Evolutionary conservation across 2,329 filamentous ascomycete species (phyloP).

Genomic region (Tolypocladium amazonense): DNA sequence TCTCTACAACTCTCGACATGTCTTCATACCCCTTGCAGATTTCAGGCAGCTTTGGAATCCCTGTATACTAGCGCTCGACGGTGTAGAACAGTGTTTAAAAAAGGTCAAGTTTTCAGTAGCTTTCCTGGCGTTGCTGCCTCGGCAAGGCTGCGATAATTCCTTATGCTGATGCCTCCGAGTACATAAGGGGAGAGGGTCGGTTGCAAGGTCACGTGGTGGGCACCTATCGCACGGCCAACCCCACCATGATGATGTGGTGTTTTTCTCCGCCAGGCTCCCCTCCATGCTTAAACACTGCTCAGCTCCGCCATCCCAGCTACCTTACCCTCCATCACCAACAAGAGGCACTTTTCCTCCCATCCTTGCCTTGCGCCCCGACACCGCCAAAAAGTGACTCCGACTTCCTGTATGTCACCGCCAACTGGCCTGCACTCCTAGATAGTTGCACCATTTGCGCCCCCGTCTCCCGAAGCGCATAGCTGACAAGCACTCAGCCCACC

Average conservation of each 20-base stretch:
- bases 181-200: too few relatives aligned
- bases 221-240: constrained; percentile 18
- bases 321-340: constrained; percentile 2
- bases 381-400: neutral
- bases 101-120: neutral
- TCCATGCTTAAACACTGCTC: constrained; percentile 4
- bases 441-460: neutral
- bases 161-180: neutral
- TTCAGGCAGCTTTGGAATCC: constrained; percentile 14
- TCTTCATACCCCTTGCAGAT: constrained; percentile 18
- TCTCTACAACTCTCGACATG: constrained; percentile 17
- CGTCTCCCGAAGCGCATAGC: constrained; percentile 7
- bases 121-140: neutral
- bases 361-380: neutral
- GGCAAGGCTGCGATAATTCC: constrained; percentile 7
- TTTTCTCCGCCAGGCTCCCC: constrained; percentile 20
- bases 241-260: constrained; percentile 19
- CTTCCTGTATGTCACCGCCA: neutral
- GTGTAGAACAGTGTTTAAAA: constrained; percentile 17
- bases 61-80: constrained; percentile 23
- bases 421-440: neutral
- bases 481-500: constrained; percentile 10
- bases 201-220: constrained; percentile 17
- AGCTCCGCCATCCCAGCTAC: neutral
- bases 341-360: constrained; percentile 4